These are phyloP conservation scores for Ormosia emarginata DNA, from an alignment of 306 rosid species.

Conservation along the genomic window DNA sequence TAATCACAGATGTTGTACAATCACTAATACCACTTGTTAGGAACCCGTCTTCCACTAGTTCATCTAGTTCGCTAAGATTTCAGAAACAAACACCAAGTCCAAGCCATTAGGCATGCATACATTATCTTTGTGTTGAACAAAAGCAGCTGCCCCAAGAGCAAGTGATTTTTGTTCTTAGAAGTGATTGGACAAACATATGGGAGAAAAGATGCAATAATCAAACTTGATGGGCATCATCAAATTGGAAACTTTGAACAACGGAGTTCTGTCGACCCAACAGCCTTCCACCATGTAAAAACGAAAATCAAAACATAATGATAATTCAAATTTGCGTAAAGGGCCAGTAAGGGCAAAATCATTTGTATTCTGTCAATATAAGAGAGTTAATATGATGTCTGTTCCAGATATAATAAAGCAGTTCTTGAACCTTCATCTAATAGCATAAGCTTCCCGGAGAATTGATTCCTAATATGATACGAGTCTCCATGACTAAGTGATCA, in stretches of 20 bases:
- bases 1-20: conserved; percentile 90
- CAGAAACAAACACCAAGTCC: conserved; percentile 50
- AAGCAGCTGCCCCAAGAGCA: neutral
- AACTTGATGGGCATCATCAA: neutral
- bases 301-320: neutral
- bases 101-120: conserved; percentile 10
- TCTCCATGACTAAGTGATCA: no score
- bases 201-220: neutral
- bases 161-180: neutral
- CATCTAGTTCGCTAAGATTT: conserved; percentile 59
- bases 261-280: neutral
- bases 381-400: no score
- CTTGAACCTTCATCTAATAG: no score
- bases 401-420: no score
- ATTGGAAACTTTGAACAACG: neutral
- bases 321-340: neutral
- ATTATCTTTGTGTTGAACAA: neutral
- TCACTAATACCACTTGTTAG: conserved; percentile 75
- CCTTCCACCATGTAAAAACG: neutral
- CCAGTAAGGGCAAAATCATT: neutral
- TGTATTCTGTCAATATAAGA: neutral
- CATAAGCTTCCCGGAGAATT: no score
- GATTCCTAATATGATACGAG: neutral
- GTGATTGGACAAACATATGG: conserved; percentile 10
- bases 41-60: conserved; percentile 35